phyloP scores from a whole-genome alignment of 2,329 filamentous ascomycete species.

The Coniella lustricola region DNA sequence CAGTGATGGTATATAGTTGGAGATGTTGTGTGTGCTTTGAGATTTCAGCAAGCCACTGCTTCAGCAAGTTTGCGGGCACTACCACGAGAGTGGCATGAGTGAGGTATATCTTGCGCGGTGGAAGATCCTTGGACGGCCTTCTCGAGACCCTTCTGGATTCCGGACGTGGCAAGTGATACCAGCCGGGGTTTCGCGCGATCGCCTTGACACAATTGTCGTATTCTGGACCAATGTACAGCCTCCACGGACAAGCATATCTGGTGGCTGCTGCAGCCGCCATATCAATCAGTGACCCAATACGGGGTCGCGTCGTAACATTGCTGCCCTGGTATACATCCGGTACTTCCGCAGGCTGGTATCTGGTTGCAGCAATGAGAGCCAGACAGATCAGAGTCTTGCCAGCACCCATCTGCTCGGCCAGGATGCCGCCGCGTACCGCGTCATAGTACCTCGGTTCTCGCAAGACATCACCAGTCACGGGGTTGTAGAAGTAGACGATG shows the following conservation, averaged over 20 bases:
- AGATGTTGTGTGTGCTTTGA: slow-evolving; percentile 65
- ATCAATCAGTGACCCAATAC: slow-evolving; percentile 58
- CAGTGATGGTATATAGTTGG: slow-evolving; percentile 56
- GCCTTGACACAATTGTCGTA: slow-evolving; percentile 43
- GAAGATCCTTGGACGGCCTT: slow-evolving; percentile 23
- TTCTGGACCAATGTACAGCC: slow-evolving; percentile 51
- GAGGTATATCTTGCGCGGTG: slow-evolving; percentile 49
- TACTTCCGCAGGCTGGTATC: slow-evolving; percentile 57
- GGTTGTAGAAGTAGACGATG: slow-evolving; percentile 61
- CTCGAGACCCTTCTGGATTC: slow-evolving; percentile 32
- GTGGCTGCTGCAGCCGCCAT: slow-evolving; percentile 70
- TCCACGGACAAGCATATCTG: slow-evolving; percentile 64
- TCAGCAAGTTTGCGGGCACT: slow-evolving; percentile 73
- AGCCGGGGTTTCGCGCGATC: slow-evolving; percentile 50
- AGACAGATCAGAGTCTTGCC: slow-evolving; percentile 89
- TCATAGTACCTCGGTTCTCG: slow-evolving; percentile 68
- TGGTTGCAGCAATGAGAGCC: slow-evolving; percentile 68
- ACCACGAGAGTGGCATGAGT: slow-evolving; percentile 69
- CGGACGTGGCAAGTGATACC: slow-evolving; percentile 49
- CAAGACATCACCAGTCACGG: slow-evolving; percentile 54
- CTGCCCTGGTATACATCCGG: slow-evolving; percentile 51
- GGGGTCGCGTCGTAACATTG: slow-evolving; percentile 31
- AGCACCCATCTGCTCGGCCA: slow-evolving; percentile 73
- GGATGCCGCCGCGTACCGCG: slow-evolving; percentile 64
- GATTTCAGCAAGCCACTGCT: slow-evolving; percentile 81